Conservation (phyloP, 2,329 filamentous ascomycete species). For the Ilyonectria sp. region DNA sequence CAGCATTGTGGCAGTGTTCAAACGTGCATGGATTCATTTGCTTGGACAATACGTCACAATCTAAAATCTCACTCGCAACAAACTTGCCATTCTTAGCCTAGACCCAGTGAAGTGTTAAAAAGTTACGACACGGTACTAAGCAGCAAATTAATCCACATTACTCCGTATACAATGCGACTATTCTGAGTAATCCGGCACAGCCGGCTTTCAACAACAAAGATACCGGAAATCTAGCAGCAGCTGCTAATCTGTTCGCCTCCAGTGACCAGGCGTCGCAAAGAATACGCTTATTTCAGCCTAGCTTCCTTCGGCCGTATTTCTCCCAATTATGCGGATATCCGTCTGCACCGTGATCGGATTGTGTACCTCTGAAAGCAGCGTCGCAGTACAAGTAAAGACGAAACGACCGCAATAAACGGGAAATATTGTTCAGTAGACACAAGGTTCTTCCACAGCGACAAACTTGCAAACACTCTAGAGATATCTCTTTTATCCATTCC, state of each 20-base stretch:
- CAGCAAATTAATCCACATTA: not conserved
- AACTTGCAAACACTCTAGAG: not conserved
- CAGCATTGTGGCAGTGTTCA: not conserved
- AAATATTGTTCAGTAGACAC: not conserved
- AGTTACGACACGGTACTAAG: too few relatives aligned
- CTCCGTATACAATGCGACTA: not conserved
- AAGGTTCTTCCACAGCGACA: not conserved
- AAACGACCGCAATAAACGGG: not conserved
- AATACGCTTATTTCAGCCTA: not conserved
- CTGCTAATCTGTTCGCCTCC: not conserved
- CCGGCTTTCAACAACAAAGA: not conserved
- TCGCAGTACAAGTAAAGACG: constrained; percentile 7
- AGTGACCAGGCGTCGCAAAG: not conserved
- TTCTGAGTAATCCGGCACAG: not conserved
- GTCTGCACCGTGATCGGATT: not conserved
- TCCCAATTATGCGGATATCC: not conserved
- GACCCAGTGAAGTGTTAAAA: not conserved
- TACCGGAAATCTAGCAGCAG: not conserved
- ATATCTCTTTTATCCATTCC: not conserved
- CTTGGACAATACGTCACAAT: too few relatives aligned
- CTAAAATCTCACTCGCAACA: constrained; percentile 1
- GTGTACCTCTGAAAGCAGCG: not conserved
- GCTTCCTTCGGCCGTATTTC: not conserved
- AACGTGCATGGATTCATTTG: too few relatives aligned
- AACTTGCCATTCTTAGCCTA: not conserved